Evolutionary conservation across 2,329 filamentous ascomycete species (phyloP).

Genomic region (Calcarisporium arbuscula): DNA sequence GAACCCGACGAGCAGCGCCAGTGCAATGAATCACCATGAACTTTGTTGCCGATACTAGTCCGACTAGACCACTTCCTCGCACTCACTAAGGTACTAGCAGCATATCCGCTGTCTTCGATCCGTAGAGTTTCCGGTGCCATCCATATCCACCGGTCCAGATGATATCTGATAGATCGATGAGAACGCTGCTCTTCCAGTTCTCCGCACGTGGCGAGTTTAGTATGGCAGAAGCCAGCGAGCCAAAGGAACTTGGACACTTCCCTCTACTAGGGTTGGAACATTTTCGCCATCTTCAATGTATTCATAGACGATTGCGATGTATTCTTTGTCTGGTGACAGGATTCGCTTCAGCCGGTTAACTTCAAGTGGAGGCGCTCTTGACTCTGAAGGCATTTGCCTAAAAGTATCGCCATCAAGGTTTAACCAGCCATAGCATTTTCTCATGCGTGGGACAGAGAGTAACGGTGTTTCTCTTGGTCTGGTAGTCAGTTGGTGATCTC

Average conservation of each 20-base stretch:
- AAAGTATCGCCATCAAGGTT: conserved; percentile 1
- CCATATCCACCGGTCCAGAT: conserved; percentile 2
- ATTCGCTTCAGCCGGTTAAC: background rate
- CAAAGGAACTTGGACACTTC: conserved; percentile 6
- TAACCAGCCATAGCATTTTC: conserved; percentile 8
- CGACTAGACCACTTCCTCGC: too few species aligned
- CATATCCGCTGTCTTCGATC: too few species aligned
- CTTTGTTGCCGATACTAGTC: too few species aligned
- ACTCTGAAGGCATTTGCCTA: background rate
- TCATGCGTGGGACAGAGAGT: conserved; percentile 1
- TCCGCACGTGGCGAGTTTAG: background rate
- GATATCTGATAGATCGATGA: conserved; percentile 5
- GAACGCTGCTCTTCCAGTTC: conserved; percentile 4
- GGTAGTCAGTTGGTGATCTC: background rate
- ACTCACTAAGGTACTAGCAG: too few species aligned
- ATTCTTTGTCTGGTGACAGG: conserved; percentile 1
- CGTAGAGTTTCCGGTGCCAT: too few species aligned
- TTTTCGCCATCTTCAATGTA: conserved; percentile 5
- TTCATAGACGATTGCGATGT: conserved; percentile 5
- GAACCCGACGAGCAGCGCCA: too few species aligned
- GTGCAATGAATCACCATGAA: too few species aligned
- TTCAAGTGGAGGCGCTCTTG: background rate
- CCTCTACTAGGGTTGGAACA: background rate
- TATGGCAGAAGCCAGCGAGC: conserved; percentile 4
- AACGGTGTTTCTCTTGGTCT: background rate